Conservation (phyloP, 2,329 filamentous ascomycete genomes). For the Xylariaceae sp. region DNA sequence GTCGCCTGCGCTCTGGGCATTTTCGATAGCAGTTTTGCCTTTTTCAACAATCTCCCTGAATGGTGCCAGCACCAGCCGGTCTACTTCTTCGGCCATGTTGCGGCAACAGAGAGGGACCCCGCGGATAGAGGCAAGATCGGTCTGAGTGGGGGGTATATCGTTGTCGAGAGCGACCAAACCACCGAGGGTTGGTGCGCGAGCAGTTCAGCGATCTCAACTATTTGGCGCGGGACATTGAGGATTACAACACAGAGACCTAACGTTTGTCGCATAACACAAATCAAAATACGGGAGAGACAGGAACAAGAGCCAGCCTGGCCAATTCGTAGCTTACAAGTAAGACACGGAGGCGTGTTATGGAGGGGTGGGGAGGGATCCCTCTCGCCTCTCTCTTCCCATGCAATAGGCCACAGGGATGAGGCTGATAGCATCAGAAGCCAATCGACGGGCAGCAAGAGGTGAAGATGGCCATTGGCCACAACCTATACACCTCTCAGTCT, state of each 20-base stretch:
- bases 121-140: neutral
- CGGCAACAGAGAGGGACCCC: neutral
- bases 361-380: neutral
- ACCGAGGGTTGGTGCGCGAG: too few species aligned
- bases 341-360: slow-evolving; percentile 12
- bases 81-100: slow-evolving; percentile 31
- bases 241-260: too few species aligned
- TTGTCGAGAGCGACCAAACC: too few species aligned
- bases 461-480: slow-evolving; percentile 1
- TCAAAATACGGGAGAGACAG: too few species aligned
- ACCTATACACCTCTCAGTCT: neutral
- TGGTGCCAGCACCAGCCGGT: slow-evolving; percentile 44
- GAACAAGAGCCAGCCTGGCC: too few species aligned
- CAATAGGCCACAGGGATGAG: slow-evolving; percentile 12
- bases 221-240: too few species aligned
- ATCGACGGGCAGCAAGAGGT: neutral
- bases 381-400: neutral
- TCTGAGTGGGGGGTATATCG: too few species aligned
- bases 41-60: slow-evolving; percentile 53
- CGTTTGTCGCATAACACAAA: too few species aligned
- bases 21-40: slow-evolving; percentile 43
- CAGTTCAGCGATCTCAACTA: too few species aligned
- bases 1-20: slow-evolving; percentile 39
- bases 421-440: slow-evolving; percentile 10
- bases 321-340: slow-evolving; percentile 5